phyloP scores from a whole-genome alignment of 139 green algal species.

The Chlorella ohadii region DNA sequence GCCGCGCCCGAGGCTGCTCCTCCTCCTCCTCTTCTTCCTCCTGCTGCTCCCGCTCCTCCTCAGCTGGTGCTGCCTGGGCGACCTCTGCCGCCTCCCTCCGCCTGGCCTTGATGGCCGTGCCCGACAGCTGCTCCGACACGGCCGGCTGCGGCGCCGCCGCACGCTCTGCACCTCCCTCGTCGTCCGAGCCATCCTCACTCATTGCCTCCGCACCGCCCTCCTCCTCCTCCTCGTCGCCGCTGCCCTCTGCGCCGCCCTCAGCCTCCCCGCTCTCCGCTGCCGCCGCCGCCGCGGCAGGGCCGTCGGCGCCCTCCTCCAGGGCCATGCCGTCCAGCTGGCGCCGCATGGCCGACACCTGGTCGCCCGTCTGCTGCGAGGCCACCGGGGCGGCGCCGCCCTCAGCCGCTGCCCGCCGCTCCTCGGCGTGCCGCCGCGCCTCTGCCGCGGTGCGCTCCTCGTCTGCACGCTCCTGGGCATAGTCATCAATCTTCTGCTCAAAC shows the following conservation, averaged over 20 bases:
- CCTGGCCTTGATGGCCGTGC: slow-evolving; percentile 22
- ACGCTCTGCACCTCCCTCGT: too few relatives aligned
- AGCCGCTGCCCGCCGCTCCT: background rate
- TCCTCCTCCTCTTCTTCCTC: slow-evolving; percentile 6
- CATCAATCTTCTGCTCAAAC: slow-evolving; percentile 40
- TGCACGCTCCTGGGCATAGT: slow-evolving; percentile 37
- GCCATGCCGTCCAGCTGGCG: slow-evolving; percentile 16
- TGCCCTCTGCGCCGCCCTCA: background rate
- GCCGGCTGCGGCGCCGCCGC: background rate
- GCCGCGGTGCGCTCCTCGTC: slow-evolving; percentile 37
- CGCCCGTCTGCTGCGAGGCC: background rate
- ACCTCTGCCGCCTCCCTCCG: background rate
- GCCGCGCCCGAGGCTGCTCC: background rate
- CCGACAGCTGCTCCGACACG: slow-evolving; percentile 16
- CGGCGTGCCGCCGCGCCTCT: slow-evolving; percentile 19
- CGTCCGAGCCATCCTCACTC: background rate
- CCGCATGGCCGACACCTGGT: slow-evolving; percentile 8
- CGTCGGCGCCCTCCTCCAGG: background rate
- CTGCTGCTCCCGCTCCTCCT: too few relatives aligned
- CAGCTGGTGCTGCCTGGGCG: too few relatives aligned
- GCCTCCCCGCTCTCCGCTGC: background rate
- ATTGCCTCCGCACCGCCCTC: slow-evolving; percentile 4
- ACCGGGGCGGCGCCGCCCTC: background rate
- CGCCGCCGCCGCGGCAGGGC: background rate
- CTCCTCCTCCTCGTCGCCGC: background rate